Base-by-base conservation (phyloP, 345 rosid species). In the Sonneratia caseolaris region DNA sequence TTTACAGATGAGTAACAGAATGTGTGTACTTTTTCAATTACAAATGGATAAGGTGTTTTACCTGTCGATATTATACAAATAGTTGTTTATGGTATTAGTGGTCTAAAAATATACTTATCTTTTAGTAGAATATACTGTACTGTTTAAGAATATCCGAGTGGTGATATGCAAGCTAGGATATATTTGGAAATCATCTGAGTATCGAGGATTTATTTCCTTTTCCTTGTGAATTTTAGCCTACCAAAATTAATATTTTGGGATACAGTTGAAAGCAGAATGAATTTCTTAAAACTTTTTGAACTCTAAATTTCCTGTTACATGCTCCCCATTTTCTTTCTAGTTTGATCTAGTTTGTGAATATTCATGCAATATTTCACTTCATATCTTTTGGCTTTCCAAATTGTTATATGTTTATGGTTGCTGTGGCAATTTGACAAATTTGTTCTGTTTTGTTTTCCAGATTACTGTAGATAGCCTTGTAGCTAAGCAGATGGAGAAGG, bases 401-500 rank as follows among this genome's bases (percentile, higher is more conserved):
- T 27, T 62, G 2, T 35, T 15, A 27, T 15, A 13, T 13, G 66
- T 12, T 62, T n/a, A 10, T 57, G 14, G 49, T 45, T 68, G 6
- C 9, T 21, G 16, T 43, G 51, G 49, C 9, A 62, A 68, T 68
- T 49, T 66, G n/a, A n/a, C 32, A 14, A 49, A 19, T 51, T 53
- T 13, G 49, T 43, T 53, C 36, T 47, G 68, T 18, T 72, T 69
- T 68, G 22, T 73, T 79, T 78, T 81, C 70, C 84, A 94, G 97
- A 86, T 91, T 72, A 80, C 51, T 68, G 83, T 91, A 48, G 86
- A 83, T 78, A 81, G 75, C 76, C 91, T 94, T 76, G 79, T 75
- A 66, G 71, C 87, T 69, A 94, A 84, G 92, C 98, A 94, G 84
- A 74, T 84, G 72, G 89, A 82, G 79, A 82, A 74, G 65, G 97